A percentile compares a stretch with the other conserved stretches of the same genome.
These are phyloP conservation scores for Cercospora zeae-maydis DNA, from an alignment of 2,329 filamentous ascomycete species.

Conservation along the genomic window DNA sequence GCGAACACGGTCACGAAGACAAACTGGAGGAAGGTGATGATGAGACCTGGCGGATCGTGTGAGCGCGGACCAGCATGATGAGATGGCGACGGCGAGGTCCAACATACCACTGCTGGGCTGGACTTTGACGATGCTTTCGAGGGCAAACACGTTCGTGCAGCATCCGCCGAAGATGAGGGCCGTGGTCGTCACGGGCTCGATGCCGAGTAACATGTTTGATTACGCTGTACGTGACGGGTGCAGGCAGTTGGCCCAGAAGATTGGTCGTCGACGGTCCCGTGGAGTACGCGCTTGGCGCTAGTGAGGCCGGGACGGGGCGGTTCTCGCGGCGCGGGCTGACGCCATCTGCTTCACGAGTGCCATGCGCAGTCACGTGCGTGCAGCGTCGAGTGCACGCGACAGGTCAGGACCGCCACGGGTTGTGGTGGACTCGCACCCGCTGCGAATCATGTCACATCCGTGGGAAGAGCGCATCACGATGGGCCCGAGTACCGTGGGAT, in stretches of 20 bases:
- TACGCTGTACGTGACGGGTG: neutral
- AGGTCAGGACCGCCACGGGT: neutral
- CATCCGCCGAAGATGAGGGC: slow-evolving; percentile 91
- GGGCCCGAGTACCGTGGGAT: neutral
- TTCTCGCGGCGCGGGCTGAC: neutral
- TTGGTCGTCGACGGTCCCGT: neutral
- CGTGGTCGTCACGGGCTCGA: slow-evolving; percentile 55
- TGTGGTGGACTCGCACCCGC: neutral
- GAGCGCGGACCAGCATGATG: neutral
- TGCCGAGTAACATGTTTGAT: slow-evolving; percentile 14
- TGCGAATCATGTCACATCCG: neutral
- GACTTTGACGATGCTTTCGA: slow-evolving; percentile 90
- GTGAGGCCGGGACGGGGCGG: neutral
- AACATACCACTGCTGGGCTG: slow-evolving; percentile 74
- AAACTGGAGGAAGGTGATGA: slow-evolving; percentile 52
- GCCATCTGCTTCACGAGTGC: neutral
- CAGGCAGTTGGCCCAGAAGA: neutral
- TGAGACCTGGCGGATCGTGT: slow-evolving; percentile 56
- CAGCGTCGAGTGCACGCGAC: neutral
- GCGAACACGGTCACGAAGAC: slow-evolving; percentile 60
- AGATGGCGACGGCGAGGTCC: neutral
- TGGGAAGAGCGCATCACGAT: neutral
- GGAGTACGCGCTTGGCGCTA: neutral
- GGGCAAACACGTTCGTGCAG: slow-evolving; percentile 93
- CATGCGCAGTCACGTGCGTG: neutral